phyloP scores from a whole-genome alignment of 2,329 filamentous ascomycete genomes.

The Ascochyta koolunga region DNA sequence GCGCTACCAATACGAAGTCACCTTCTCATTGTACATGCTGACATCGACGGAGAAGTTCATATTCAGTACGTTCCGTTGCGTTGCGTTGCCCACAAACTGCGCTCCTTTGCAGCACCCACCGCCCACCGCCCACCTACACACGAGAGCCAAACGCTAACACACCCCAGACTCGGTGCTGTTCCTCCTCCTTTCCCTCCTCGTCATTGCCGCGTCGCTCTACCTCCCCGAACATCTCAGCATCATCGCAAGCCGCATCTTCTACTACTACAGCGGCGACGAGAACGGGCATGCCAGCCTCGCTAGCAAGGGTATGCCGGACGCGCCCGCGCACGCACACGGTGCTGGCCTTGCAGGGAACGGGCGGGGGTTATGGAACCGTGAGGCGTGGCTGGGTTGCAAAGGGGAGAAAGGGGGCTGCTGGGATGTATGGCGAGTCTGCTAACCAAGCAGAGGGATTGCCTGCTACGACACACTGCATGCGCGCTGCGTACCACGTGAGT shows the following conservation, averaged over 20 bases:
- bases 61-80: slow-evolving; percentile 72
- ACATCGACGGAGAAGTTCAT: slow-evolving; percentile 95
- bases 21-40: slow-evolving; percentile 95
- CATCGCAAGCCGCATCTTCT: slow-evolving; percentile 84
- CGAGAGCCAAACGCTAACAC: not conserved
- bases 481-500: not conserved
- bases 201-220: slow-evolving; percentile 88
- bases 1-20: slow-evolving; percentile 98
- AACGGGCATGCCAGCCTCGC: slow-evolving; percentile 15
- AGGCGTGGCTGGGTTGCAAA: not conserved
- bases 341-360: slow-evolving; percentile 13
- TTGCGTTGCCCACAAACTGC: not conserved
- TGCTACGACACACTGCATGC: no score
- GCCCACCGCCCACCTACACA: not conserved
- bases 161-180: slow-evolving; percentile 90
- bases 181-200: slow-evolving; percentile 82
- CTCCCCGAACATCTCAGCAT: slow-evolving; percentile 88
- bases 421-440: not conserved
- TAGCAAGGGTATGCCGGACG: slow-evolving; percentile 13
- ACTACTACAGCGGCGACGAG: slow-evolving; percentile 89
- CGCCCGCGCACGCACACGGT: slow-evolving; percentile 1
- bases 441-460: no score
- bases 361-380: slow-evolving; percentile 13
- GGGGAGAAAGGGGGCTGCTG: not conserved
- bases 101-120: not conserved